Evolutionary conservation across 2,329 filamentous ascomycete species (phyloP), one percentile per base, ranked within the genome.

Genomic region (Aspergillus jensenii): DNA sequence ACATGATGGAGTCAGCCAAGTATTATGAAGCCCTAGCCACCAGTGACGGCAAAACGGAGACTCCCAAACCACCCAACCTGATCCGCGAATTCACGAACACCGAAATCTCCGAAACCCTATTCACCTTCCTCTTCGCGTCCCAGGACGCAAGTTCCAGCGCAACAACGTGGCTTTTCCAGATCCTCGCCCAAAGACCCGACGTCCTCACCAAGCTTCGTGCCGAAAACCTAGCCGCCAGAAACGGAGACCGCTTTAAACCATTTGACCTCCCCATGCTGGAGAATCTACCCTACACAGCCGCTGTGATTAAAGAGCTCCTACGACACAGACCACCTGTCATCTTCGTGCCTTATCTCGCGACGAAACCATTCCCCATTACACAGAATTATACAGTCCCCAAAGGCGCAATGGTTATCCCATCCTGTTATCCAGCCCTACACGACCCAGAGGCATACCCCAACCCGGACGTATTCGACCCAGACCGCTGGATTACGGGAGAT

Each of bases 1-100:
- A 87, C 64, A 96, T 96, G 86, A 82, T 95, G 64, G 86, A 91
- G 54, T 93, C 90, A 1, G 84, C 90, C 69, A 82, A 78, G 61
- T 96, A 91, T 82, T 85, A 86, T 56, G 83, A 91, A 73, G 86
- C 86, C 49, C 78, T 90, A 64, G 89, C 85, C 44, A 84, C 84
- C 65, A 90, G 90, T 55, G 80, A 86, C 60, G 9, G 23, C 2
- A 6, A 15, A 8, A 80, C 80, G 8, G n/a, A 31, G 11, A 15
- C 4, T 3, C 35, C 48, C 14, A 58, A 58, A 57, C 81, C 81
- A 0, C 60, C 67, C 0, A 81, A 79, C 45, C 60, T 82, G 25
- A 79, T 83, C 53, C 79, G 81, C 19, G 77, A 81, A 12, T 83
- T 83, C 60, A 78, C 77, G 1, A 67, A 82, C 15, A 68, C 75